A percentile compares a stretch with the other conserved stretches of the same genome.
Conservation (phyloP, 768 basidiomycete species). For the Tylopilus intermedius region DNA sequence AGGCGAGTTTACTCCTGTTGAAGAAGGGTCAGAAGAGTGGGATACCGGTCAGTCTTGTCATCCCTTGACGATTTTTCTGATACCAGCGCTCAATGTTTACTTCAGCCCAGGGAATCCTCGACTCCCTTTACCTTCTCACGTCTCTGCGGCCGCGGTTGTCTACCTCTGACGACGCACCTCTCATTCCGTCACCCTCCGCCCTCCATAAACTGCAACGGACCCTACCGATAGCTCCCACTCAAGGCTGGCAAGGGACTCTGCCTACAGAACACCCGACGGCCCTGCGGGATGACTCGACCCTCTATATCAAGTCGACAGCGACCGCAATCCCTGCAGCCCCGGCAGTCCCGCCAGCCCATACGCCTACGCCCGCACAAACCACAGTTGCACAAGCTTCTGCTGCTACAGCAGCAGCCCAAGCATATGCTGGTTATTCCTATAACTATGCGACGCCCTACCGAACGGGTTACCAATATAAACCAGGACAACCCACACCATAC, state of each 20-base stretch:
- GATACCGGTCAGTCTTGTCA: slow-evolving; percentile 57
- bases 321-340: slow-evolving; percentile 31
- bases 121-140: slow-evolving; percentile 62
- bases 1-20: slow-evolving; percentile 46
- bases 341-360: slow-evolving; percentile 30
- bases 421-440: slow-evolving; percentile 32
- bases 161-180: slow-evolving; percentile 37
- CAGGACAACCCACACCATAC: slow-evolving; percentile 33
- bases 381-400: slow-evolving; percentile 21
- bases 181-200: slow-evolving; percentile 58
- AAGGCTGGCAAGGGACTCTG: slow-evolving; percentile 74
- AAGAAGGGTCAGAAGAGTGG: slow-evolving; percentile 78
- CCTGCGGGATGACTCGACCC: slow-evolving; percentile 69
- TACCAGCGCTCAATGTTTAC: slow-evolving; percentile 12
- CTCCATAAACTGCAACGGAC: slow-evolving; percentile 72
- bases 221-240: slow-evolving; percentile 52
- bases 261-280: slow-evolving; percentile 52
- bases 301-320: slow-evolving; percentile 53
- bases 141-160: slow-evolving; percentile 66
- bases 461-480: slow-evolving; percentile 34
- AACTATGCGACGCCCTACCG: slow-evolving; percentile 34
- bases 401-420: slow-evolving; percentile 22
- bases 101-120: slow-evolving; percentile 66
- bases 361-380: slow-evolving; percentile 30
- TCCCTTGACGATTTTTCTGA: slow-evolving; percentile 2